Evolutionary conservation across 257 asterid genomes (phyloP).

Genomic region (Gardenia jasminoides): DNA sequence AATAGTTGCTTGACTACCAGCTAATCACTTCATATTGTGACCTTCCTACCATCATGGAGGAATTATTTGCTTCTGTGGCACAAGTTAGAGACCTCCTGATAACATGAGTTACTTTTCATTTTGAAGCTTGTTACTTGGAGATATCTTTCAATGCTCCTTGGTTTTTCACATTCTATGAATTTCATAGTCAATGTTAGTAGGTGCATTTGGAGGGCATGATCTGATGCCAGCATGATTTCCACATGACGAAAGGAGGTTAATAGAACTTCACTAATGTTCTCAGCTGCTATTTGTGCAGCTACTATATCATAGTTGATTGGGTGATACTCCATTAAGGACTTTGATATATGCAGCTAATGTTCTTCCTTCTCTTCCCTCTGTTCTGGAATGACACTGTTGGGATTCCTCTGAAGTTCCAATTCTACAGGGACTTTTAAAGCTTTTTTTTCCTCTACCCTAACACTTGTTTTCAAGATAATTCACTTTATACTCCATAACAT

Average conservation of each 20-base stretch:
- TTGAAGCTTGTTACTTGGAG: not conserved
- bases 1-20: not conserved
- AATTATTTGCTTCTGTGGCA: not conserved
- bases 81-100: not conserved
- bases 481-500: no score
- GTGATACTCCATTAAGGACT: not conserved
- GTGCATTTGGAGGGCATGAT: not conserved
- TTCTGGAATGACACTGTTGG: not conserved
- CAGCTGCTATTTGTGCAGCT: not conserved
- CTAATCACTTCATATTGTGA: not conserved
- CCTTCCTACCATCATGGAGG: not conserved
- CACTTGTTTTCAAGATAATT: not conserved
- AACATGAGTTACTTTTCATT: not conserved
- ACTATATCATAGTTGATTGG: not conserved
- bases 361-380: not conserved
- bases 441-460: not conserved
- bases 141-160: not conserved
- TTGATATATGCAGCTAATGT: not conserved
- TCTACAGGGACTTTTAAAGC: not conserved
- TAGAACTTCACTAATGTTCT: not conserved
- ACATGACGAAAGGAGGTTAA: not conserved
- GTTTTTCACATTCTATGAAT: not conserved
- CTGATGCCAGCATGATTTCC: not conserved
- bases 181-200: not conserved
- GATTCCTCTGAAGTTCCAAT: not conserved